phyloP scores from a whole-genome alignment of 2,329 filamentous ascomycete species.

The Aureobasidium vineae region DNA sequence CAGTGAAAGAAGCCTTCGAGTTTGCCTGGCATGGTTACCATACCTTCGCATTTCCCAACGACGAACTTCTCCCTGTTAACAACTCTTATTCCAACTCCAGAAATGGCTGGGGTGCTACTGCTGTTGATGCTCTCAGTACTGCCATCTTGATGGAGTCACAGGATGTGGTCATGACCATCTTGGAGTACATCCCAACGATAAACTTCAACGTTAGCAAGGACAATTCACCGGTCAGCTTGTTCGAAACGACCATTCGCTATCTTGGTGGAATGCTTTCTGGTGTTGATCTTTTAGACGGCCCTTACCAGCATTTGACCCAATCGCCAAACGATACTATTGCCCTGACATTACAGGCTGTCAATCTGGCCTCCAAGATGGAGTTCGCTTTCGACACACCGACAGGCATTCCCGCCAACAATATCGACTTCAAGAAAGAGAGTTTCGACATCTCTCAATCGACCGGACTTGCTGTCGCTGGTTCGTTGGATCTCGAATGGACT shows the following conservation, averaged over 20 bases:
- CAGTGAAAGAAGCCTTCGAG: constrained; percentile 67
- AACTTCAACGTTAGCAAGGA: constrained; percentile 60
- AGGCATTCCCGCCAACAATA: constrained; percentile 69
- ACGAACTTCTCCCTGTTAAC: constrained; percentile 68
- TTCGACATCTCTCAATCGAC: constrained; percentile 57
- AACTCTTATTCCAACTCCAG: constrained; percentile 67
- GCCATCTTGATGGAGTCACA: constrained; percentile 72
- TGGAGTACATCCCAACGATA: constrained; percentile 68
- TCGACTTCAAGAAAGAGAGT: constrained; percentile 57
- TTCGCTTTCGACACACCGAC: constrained; percentile 75
- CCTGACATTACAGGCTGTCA: constrained; percentile 65
- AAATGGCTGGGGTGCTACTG: constrained; percentile 81
- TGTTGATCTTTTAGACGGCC: constrained; percentile 70
- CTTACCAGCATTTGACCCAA: constrained; percentile 37
- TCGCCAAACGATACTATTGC: constrained; percentile 51
- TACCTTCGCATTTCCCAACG: constrained; percentile 69
- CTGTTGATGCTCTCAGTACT: constrained; percentile 76
- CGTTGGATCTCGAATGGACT: constrained; percentile 80
- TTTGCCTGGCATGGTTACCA: constrained; percentile 64
- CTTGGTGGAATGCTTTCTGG: constrained; percentile 75
- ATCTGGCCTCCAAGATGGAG: constrained; percentile 69
- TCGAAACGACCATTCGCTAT: constrained; percentile 90
- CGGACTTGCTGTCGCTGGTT: constrained; percentile 73
- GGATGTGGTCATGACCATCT: constrained; percentile 66
- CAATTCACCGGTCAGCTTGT: constrained; percentile 65